phyloP scores from a whole-genome alignment of 805 yeast species.

The Suhomyces canberraensis region DNA sequence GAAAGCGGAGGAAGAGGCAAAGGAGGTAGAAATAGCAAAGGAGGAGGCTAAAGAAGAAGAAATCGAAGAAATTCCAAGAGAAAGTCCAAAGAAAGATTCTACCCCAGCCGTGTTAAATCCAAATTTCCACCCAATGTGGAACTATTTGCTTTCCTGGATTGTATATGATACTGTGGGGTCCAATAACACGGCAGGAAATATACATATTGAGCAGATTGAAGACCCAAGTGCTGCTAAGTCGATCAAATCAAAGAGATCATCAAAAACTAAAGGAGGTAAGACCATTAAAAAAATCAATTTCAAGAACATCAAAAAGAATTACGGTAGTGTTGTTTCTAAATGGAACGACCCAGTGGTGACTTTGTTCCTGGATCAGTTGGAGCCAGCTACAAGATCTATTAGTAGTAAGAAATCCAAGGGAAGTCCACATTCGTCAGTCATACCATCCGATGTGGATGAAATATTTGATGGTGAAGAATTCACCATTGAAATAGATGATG shows the following conservation, averaged over 20 bases:
- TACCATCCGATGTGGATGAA: constrained; percentile 5
- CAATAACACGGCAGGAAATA: constrained; percentile 1
- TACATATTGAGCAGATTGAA: constrained; percentile 6
- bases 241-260: constrained; percentile 1
- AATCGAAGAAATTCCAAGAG: neutral
- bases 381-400: neutral
- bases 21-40: neutral
- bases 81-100: neutral
- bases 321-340: constrained; percentile 21
- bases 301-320: constrained; percentile 16
- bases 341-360: constrained; percentile 28
- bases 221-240: neutral
- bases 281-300: constrained; percentile 1
- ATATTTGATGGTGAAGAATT: constrained; percentile 17
- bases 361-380: constrained; percentile 7
- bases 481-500: constrained; percentile 26
- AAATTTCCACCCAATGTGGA: constrained; percentile 38
- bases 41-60: constrained; percentile 5
- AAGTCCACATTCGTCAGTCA: neutral
- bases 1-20: neutral
- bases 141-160: constrained; percentile 34
- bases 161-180: constrained; percentile 20
- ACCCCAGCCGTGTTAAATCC: constrained; percentile 9
- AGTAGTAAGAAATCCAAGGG: neutral
- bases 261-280: constrained; percentile 3